Evolutionary conservation across 345 rosid genomes (phyloP).

Genomic region (Clarkia xantiana): DNA sequence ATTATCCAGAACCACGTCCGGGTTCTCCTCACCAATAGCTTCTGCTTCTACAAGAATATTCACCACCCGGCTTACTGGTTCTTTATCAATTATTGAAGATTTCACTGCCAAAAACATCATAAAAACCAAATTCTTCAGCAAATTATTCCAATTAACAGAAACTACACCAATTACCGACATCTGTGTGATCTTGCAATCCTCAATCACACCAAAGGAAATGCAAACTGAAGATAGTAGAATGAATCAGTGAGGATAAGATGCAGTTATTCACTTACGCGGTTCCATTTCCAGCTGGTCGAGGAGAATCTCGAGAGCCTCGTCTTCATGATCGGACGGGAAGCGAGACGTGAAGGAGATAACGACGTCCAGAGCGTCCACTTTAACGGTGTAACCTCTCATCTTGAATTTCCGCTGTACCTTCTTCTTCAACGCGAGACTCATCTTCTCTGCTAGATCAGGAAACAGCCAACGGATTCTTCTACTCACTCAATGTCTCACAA

Average conservation of each 20-base stretch:
- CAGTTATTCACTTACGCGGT: conserved; percentile 14
- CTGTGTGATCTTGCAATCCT: too few relatives aligned
- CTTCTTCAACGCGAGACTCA: conserved; percentile 34
- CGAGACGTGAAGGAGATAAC: conserved; percentile 43
- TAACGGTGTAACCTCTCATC: conserved; percentile 60
- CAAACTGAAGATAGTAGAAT: too few relatives aligned
- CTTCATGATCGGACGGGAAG: conserved; percentile 40
- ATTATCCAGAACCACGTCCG: conserved; percentile 14
- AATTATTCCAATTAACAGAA: too few relatives aligned
- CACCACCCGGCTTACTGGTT: conserved; percentile 40
- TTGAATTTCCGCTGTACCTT: conserved; percentile 61
- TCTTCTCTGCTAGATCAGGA: conserved; percentile 16
- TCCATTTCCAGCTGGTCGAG: conserved; percentile 63
- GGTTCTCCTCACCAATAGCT: conserved; percentile 39
- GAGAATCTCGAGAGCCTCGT: conserved; percentile 63
- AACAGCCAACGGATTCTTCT: background rate
- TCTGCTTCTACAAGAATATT: conserved; percentile 49
- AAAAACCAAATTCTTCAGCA: background rate
- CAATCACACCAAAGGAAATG: too few relatives aligned
- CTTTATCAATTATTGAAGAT: conserved; percentile 57
- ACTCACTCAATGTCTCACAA: conserved; percentile 3
- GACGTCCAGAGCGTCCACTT: conserved; percentile 58
- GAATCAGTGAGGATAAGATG: background rate
- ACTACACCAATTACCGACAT: too few relatives aligned
- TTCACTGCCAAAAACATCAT: conserved; percentile 26